phyloP scores from a whole-genome alignment of 148 eudicot genomes.

The Vaccinium darrowii region DNA sequence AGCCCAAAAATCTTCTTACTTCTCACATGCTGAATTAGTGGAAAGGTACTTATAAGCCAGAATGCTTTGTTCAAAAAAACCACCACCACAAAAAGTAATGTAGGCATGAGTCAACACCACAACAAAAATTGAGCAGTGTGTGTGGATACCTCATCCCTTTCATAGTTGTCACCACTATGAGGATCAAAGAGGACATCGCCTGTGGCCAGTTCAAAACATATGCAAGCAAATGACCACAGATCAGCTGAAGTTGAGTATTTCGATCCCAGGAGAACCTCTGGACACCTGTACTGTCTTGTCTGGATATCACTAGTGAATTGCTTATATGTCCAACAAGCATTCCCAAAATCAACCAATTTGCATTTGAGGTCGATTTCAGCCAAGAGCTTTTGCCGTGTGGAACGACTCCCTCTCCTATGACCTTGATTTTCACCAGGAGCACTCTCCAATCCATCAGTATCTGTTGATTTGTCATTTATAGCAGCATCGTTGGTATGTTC shows the following conservation, averaged over 20 bases:
- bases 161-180: constrained; percentile 82
- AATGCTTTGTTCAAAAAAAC: not conserved
- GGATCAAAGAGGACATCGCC: constrained; percentile 98
- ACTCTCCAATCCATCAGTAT: constrained; percentile 17
- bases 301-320: constrained; percentile 92
- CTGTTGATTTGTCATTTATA: constrained; percentile 16
- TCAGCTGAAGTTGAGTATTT: constrained; percentile 92
- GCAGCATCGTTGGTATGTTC: constrained; percentile 21
- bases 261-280: constrained; percentile 88
- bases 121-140: not conserved
- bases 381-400: constrained; percentile 55
- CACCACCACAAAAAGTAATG: not conserved
- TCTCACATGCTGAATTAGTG: not conserved
- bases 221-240: constrained; percentile 97
- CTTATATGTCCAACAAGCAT: constrained; percentile 96
- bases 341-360: constrained; percentile 95
- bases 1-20: not conserved
- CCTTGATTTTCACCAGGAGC: constrained; percentile 36
- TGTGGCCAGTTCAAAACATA: constrained; percentile 94
- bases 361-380: constrained; percentile 68
- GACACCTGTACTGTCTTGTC: constrained; percentile 94
- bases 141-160: constrained; percentile 81
- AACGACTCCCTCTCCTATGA: constrained; percentile 60
- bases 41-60: not conserved
- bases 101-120: not conserved